Base-by-base conservation (phyloP, 2,329 filamentous ascomycete genomes). In the Pseudogymnoascus sp. region DNA sequence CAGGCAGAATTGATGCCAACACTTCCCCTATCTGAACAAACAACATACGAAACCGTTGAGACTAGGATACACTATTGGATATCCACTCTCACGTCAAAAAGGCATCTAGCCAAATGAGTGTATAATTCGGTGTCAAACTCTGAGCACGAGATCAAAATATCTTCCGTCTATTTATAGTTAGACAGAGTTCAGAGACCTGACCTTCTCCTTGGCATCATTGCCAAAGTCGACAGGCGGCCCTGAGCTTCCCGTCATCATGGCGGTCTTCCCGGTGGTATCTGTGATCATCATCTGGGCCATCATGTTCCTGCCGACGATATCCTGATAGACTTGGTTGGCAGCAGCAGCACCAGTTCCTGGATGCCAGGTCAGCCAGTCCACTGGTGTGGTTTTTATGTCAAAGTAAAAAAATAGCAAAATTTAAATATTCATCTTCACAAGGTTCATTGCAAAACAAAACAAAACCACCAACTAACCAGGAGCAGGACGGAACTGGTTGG, bases 401-500 rank as follows among this genome's bases (percentile, higher is more conserved):
- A 26, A 13, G 21, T 30, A 38, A 48, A 38, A 48, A 19, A 23
- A 19, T 3, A 19, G n/a, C n/a, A n/a, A n/a, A 33, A 10, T 15
- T 12, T 59, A 13, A 61, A 59, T 30, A 13, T 19, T 34, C 19
- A 52, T 52, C 45, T 18, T 5, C 45, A 41, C 18, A 41, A 13
- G 8, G 15, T 26, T 48, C 23, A 52, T n/a, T 9, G 52, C 5
- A 26, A 55, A 19, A 10, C 35, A 5, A 30, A 12, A 57, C 5
- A 26, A 55, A 19, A 10, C 35, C 7, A 30, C 12, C 19, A 19
- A 57, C 34, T 12, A 56, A 67, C 65, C 63, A 56, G 59, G 41
- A 30, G 28, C 48, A 21, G 52, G 59, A 18, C 57, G 67, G 35
- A 76, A 72, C 63, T 75, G 72, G 7, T 71, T 67, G 1, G 73